A percentile compares a stretch with the other conserved stretches of the same genome.
Conservation (phyloP, 2,329 filamentous ascomycete species). For the Colletotrichum musae region DNA sequence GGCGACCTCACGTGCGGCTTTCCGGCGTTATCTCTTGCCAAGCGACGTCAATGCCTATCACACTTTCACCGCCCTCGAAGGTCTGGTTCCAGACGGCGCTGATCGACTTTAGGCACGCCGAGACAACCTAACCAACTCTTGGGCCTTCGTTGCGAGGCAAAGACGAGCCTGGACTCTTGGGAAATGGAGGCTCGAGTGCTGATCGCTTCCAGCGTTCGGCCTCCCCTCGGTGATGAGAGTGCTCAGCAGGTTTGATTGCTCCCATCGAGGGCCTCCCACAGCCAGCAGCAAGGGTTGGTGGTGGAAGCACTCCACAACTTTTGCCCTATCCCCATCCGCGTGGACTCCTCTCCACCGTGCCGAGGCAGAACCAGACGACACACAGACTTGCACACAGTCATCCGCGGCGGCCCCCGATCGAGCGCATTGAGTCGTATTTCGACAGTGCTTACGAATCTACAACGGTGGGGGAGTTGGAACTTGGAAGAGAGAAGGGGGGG, state of each 20-base stretch:
- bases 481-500: too few species aligned
- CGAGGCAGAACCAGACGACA: conserved; percentile 14
- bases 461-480: too few species aligned
- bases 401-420: conserved; percentile 11
- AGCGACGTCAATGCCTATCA: too few species aligned
- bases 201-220: conserved; percentile 8
- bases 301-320: conserved; percentile 16
- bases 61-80: too few species aligned
- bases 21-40: too few species aligned
- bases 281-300: conserved; percentile 4
- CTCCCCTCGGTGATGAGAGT: conserved; percentile 16
- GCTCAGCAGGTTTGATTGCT: conserved; percentile 9
- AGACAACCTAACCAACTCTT: too few species aligned
- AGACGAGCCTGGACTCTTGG: too few species aligned
- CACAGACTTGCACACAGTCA: neutral
- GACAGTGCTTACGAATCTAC: conserved; percentile 1
- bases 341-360: conserved; percentile 13
- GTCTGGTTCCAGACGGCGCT: too few species aligned
- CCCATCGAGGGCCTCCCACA: neutral
- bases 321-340: neutral
- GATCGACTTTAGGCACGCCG: too few species aligned
- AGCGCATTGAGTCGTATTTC: conserved; percentile 18
- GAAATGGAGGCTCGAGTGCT: neutral
- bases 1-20: too few species aligned
- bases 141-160: too few species aligned